Percentiles rank a stretch among this genome's conserved stretches.
Conservation (phyloP, 164 flowering plant genomes). For the Sedum album region DNA sequence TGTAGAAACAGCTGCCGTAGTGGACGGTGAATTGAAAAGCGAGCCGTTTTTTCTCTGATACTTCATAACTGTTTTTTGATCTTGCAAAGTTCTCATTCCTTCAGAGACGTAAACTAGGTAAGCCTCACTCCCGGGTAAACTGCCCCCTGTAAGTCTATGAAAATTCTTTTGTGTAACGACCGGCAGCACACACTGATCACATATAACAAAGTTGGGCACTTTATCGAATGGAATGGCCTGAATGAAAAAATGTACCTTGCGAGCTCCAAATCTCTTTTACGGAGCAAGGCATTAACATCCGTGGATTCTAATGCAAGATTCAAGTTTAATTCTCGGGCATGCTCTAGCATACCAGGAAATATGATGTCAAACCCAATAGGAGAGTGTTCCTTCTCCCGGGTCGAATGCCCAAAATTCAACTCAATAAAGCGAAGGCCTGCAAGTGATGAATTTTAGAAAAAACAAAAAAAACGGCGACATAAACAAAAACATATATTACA, state of each 20-base stretch:
- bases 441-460: slow-evolving; percentile 7
- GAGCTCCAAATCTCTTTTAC: slow-evolving; percentile 50
- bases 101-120: slow-evolving; percentile 74
- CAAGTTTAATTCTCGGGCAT: slow-evolving; percentile 43
- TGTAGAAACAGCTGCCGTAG: slow-evolving; percentile 70
- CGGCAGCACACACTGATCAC: too few species aligned
- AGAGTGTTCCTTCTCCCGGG: slow-evolving; percentile 40
- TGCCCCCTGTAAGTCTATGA: slow-evolving; percentile 21
- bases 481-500: too few species aligned
- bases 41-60: slow-evolving; percentile 88
- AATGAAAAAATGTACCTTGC: slow-evolving; percentile 30
- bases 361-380: slow-evolving; percentile 82
- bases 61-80: slow-evolving; percentile 60
- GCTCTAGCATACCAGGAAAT: slow-evolving; percentile 71
- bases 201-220: neutral
- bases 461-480: neutral
- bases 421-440: slow-evolving; percentile 61
- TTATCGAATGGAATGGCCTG: neutral
- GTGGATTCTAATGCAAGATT: slow-evolving; percentile 32
- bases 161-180: neutral
- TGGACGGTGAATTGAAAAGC: slow-evolving; percentile 78
- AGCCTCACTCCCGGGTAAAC: slow-evolving; percentile 30
- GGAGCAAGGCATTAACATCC: slow-evolving; percentile 29
- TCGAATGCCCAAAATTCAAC: slow-evolving; percentile 38
- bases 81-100: slow-evolving; percentile 55